Base-by-base conservation (phyloP, 306 rosid genomes). In the Rosa multiflora region DNA sequence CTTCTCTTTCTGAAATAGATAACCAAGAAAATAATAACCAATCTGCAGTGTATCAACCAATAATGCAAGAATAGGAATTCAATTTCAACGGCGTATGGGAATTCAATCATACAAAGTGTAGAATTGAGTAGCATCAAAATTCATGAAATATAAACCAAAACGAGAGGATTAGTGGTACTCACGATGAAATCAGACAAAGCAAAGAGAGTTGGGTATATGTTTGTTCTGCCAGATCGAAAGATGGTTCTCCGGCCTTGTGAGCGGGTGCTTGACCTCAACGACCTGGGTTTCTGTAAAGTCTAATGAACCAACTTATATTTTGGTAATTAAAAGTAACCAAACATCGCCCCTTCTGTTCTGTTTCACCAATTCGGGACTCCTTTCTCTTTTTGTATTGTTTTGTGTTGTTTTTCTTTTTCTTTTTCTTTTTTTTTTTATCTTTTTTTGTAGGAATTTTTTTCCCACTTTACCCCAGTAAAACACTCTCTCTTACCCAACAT, bases 101-200 rank as follows among this genome's bases (percentile, higher is more conserved):
- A 32, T 32, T 55, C 74, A 15, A 23, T 70, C 8, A 42, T 69
- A n/a, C 35, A 2, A 43, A 71, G 42, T 1, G 59, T 53, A 59
- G 66, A 59, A 59, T 59, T 26, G 11, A 35, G 52, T 43, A 21
- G 62, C 63, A 35, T 72, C 76, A 72, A 72, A 49, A 51, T 51
- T 51, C 23, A 35, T 20, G 10, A 52, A 61, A 72, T 35, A 51
- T 0, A n/a, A 51, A n/a, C 76, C 46, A 20, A 32, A 51, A 51
- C 23, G 39, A 17, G 48, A 69, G 67, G 29, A 14, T 40, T 13
- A 10, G 12, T 42, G 51, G 5, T 39, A 52, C 68, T 68, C 51
- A 77, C 75, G 3, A 67, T 3, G 23, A 1, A n/a, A 37, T 49
- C 53, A 49, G 18, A 49, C 18, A 49, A 13, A 49, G 18, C 18